phyloP scores from a whole-genome alignment of 306 rosid species.

The Benincasa hispida region DNA sequence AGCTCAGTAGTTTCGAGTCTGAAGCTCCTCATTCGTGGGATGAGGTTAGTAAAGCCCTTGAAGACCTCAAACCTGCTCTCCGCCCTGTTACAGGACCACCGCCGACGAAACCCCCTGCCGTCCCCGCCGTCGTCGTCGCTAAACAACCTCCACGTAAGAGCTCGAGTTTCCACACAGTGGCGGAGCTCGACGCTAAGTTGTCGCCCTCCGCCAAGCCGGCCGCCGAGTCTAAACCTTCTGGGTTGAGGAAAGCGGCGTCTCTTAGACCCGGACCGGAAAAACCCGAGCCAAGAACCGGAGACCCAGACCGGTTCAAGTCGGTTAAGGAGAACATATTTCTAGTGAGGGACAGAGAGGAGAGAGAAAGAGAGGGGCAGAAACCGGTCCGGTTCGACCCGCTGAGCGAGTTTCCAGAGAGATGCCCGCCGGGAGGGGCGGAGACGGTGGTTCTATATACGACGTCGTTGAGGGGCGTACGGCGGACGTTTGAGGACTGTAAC shows the following conservation, averaged over 20 bases:
- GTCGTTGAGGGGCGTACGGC: constrained; percentile 66
- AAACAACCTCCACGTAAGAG: constrained; percentile 27
- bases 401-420: constrained; percentile 45
- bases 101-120: background rate
- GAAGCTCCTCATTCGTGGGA: constrained; percentile 76
- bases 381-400: constrained; percentile 36
- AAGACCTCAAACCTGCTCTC: constrained; percentile 44
- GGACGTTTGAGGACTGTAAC: constrained; percentile 67
- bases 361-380: constrained; percentile 40
- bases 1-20: constrained; percentile 45
- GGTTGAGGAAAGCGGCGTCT: constrained; percentile 15
- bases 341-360: constrained; percentile 49
- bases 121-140: background rate
- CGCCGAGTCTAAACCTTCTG: background rate
- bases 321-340: constrained; percentile 66
- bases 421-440: constrained; percentile 61
- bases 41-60: constrained; percentile 55
- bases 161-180: constrained; percentile 55
- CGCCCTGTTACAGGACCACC: background rate
- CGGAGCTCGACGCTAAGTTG: constrained; percentile 53
- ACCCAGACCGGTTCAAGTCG: constrained; percentile 3
- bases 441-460: constrained; percentile 78
- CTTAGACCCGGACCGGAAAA: background rate
- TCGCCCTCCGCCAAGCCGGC: constrained; percentile 14
- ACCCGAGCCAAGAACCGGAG: background rate